These are phyloP conservation scores for Spatholobus suberectus DNA, from an alignment of 306 rosid species.

Conservation along the genomic window DNA sequence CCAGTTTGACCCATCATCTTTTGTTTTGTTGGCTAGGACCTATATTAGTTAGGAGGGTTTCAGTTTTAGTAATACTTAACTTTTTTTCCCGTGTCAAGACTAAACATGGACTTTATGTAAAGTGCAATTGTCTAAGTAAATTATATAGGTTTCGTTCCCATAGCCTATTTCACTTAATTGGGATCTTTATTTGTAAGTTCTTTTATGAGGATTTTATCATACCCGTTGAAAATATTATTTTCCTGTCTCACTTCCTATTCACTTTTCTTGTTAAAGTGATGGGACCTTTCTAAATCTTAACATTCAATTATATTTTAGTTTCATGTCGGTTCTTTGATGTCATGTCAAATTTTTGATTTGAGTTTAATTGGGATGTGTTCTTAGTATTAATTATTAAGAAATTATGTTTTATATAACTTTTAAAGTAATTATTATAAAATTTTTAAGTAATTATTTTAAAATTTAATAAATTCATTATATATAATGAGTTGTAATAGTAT, in stretches of 20 bases:
- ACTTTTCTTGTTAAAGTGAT: background rate
- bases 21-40: slow-evolving; percentile 29
- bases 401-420: no score
- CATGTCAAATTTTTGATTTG: background rate
- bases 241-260: background rate
- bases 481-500: no score
- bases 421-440: no score
- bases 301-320: background rate
- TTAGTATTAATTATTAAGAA: no score
- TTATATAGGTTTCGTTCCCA: background rate
- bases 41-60: slow-evolving; percentile 7
- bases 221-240: background rate
- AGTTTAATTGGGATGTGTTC: no score
- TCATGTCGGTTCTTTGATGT: background rate
- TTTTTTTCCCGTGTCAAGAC: background rate
- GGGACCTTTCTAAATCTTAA: background rate
- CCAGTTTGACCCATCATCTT: slow-evolving; percentile 39
- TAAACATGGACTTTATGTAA: slow-evolving; percentile 26
- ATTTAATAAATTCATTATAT: no score
- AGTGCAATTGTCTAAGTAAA: slow-evolving; percentile 13
- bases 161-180: background rate
- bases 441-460: no score
- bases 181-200: background rate
- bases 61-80: slow-evolving; percentile 8
- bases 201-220: background rate